Evolutionary conservation across 2,329 filamentous ascomycete genomes (phyloP), one percentile per base, ranked within the genome.

Genomic region (Trichoderma sp.): DNA sequence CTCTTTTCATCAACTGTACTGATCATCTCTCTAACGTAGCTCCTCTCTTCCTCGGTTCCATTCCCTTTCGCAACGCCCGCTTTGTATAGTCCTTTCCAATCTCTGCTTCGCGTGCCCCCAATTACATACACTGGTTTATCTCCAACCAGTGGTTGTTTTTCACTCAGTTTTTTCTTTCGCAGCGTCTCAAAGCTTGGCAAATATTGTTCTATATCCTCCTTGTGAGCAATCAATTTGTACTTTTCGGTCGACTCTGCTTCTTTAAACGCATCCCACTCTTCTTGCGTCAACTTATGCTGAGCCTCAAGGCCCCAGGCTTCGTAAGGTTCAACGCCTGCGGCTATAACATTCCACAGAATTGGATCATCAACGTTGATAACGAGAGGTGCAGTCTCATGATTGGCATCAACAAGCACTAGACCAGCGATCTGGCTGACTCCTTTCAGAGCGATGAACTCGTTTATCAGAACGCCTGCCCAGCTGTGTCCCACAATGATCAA

Each of bases 201-300:
- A n/a, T 62, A 62, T 7, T 61, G 59, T 27, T 62, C 59, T 16
- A 19, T 5, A 33, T 62, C 59, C 13, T 62, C 59, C 4, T 62
- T 52, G 2, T 52, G 59, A 1, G 19, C 59, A 35, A 62, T 62
- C 2, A 62, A 7, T n/a, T 62, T 35, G 43, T 24, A 62, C 43
- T 52, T 62, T 0, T 52, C 43, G 1, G 59, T 62, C 13, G 43
- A 16, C 35, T 62, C 59, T 31, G 43, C 43, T 3, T n/a, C 59
- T n/a, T 5, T 62, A 29, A 62, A 62, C 8, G 43, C 59, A 62
- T 62, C 59, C 59, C 59, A 62, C 43, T 62, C 59, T 24, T 52
- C 40, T 14, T 52, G 27, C 4, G 43, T 62, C 40, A 62, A 62
- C n/a, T 62, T 52, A 33, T 52, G 59, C 7, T 52, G 29, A n/a